phyloP scores from a whole-genome alignment of 768 basidiomycete species.

The Kwoniella sp. region DNA sequence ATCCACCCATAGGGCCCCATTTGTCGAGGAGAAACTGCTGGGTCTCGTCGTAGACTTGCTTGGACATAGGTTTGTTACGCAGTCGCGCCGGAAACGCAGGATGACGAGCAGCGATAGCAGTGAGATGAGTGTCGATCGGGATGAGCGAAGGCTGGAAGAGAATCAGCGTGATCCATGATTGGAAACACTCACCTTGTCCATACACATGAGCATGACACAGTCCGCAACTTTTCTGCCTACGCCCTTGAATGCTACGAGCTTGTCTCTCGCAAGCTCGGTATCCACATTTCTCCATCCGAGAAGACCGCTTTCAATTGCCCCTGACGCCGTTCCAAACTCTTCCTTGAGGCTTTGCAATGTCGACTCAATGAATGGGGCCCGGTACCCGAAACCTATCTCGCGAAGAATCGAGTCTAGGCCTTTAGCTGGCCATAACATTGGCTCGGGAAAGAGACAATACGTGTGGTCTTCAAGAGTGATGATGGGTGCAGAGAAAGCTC shows the following conservation, averaged over 20 bases:
- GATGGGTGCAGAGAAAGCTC: slow-evolving; percentile 71
- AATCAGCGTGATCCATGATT: slow-evolving; percentile 5
- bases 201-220: slow-evolving; percentile 86
- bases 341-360: slow-evolving; percentile 41
- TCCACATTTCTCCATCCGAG: slow-evolving; percentile 55
- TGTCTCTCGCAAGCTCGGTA: slow-evolving; percentile 68
- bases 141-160: slow-evolving; percentile 71
- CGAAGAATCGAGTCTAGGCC: slow-evolving; percentile 67
- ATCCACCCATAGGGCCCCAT: slow-evolving; percentile 54
- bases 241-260: slow-evolving; percentile 79
- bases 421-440: slow-evolving; percentile 53
- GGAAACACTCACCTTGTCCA: slow-evolving; percentile 69
- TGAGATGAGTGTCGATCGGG: slow-evolving; percentile 94
- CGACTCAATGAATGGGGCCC: slow-evolving; percentile 76
- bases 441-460: slow-evolving; percentile 85
- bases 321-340: slow-evolving; percentile 28
- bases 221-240: slow-evolving; percentile 98
- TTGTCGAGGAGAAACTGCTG: slow-evolving; percentile 45
- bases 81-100: slow-evolving; percentile 49
- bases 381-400: slow-evolving; percentile 89
- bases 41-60: slow-evolving; percentile 48
- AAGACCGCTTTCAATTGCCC: slow-evolving; percentile 35
- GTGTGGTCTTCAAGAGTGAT: slow-evolving; percentile 59
- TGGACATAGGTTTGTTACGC: slow-evolving; percentile 50
- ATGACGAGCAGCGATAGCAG: slow-evolving; percentile 71